Conservation (phyloP, 2,329 filamentous ascomycete genomes). For the Epichloe typhina region DNA sequence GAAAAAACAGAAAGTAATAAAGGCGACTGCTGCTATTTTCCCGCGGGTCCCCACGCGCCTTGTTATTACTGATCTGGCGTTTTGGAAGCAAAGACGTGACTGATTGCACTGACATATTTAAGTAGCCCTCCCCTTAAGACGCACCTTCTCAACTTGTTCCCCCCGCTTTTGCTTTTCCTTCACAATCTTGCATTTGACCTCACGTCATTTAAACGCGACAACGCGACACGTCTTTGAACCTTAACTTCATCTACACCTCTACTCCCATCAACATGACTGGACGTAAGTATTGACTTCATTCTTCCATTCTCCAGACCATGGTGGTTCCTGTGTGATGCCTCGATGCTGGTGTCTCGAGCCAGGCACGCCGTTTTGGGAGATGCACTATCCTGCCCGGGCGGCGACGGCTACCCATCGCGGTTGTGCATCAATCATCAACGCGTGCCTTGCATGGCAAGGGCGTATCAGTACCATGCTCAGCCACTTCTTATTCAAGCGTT, state of each 20-base stretch:
- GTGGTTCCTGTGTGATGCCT: too few species aligned
- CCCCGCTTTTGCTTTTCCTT: slow-evolving; percentile 8
- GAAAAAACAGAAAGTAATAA: neutral
- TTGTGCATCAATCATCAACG: neutral
- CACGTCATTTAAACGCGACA: slow-evolving; percentile 10
- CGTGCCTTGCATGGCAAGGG: neutral
- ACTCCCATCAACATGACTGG: slow-evolving; percentile 51
- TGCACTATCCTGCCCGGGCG: neutral
- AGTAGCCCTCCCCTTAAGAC: slow-evolving; percentile 14
- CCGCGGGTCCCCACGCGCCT: neutral
- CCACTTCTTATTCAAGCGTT: neutral
- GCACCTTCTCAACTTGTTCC: slow-evolving; percentile 12
- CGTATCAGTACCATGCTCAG: neutral
- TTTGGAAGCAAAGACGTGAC: slow-evolving; percentile 7
- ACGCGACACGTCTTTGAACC: slow-evolving; percentile 6
- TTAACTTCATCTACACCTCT: slow-evolving; percentile 3
- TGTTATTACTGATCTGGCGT: slow-evolving; percentile 10
- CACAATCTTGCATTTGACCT: slow-evolving; percentile 7
- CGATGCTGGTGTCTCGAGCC: too few species aligned
- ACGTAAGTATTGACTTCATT: slow-evolving; percentile 41
- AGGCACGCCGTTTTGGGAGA: too few species aligned
- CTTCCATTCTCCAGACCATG: neutral
- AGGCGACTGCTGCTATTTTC: neutral
- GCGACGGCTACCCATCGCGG: neutral
- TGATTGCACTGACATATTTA: slow-evolving; percentile 28